Evolutionary conservation across 2,329 filamentous ascomycete species (phyloP).

Genomic region (Aspergillus tamarii): DNA sequence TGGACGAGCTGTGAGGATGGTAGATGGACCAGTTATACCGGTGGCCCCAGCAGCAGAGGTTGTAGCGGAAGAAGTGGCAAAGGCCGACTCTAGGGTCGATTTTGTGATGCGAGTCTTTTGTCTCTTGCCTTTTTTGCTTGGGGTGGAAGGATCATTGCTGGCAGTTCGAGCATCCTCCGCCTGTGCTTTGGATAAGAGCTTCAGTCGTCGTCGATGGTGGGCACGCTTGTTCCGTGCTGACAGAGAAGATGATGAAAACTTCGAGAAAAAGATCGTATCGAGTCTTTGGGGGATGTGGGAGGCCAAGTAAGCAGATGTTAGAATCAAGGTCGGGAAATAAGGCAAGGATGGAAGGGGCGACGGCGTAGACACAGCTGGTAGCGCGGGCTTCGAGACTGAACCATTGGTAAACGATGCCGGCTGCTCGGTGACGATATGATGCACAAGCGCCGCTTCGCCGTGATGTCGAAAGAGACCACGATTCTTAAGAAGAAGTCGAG

Average conservation of each 20-base stretch:
- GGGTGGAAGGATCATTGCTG: constrained; percentile 31
- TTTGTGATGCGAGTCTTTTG: constrained; percentile 46
- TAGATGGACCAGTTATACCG: constrained; percentile 42
- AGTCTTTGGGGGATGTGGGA: constrained; percentile 51
- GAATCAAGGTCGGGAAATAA: constrained; percentile 51
- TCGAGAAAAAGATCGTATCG: constrained; percentile 55
- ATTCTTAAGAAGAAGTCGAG: constrained; percentile 70
- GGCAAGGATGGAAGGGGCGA: constrained; percentile 44
- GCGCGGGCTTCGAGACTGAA: constrained; percentile 21
- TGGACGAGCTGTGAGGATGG: constrained; percentile 44
- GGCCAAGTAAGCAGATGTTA: constrained; percentile 52
- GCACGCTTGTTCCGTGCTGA: constrained; percentile 49
- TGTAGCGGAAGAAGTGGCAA: constrained; percentile 42
- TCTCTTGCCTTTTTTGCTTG: constrained; percentile 39
- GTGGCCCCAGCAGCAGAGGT: constrained; percentile 35
- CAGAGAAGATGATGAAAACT: constrained; percentile 48
- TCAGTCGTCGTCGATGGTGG: constrained; percentile 46
- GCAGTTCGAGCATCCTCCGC: constrained; percentile 37
- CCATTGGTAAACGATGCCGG: constrained; percentile 16
- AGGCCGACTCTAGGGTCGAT: constrained; percentile 43
- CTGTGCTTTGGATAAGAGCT: constrained; percentile 44
- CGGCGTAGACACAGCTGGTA: constrained; percentile 28
- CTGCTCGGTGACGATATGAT: constrained; percentile 43
- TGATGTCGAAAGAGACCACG: constrained; percentile 50
- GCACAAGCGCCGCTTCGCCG: constrained; percentile 48